phyloP scores from a whole-genome alignment of 2,329 filamentous ascomycete species.

The Aspergillus transmontanensis region DNA sequence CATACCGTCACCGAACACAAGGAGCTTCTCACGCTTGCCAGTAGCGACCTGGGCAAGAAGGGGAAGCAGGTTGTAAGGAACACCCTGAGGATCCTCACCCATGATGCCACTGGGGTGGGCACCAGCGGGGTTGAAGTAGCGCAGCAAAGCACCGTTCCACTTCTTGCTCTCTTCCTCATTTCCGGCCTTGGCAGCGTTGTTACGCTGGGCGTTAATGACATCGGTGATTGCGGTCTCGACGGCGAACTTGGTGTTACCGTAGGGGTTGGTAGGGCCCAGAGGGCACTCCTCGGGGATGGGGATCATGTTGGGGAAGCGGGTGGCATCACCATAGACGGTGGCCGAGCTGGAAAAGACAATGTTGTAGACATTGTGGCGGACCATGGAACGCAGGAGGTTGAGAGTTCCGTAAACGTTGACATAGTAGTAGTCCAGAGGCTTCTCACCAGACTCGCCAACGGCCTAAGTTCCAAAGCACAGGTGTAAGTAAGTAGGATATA shows the following conservation, averaged over 20 bases:
- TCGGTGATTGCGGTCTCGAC: constrained; percentile 93
- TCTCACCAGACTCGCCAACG: constrained; percentile 91
- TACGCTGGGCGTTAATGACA: constrained; percentile 82
- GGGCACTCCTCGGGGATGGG: constrained; percentile 97
- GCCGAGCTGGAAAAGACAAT: constrained; percentile 98
- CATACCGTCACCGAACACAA: constrained; percentile 91
- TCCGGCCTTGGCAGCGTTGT: constrained; percentile 76
- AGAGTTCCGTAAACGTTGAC: constrained; percentile 96
- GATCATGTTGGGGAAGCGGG: constrained; percentile 95
- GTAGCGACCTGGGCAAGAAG: constrained; percentile 94
- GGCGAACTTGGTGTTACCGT: constrained; percentile 92
- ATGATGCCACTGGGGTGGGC: constrained; percentile 94
- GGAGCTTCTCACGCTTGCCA: constrained; percentile 87
- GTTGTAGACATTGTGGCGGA: constrained; percentile 86
- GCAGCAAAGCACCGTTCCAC: constrained; percentile 90
- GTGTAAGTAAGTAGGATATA: constrained; percentile 1
- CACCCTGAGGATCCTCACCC: constrained; percentile 95
- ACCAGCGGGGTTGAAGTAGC: constrained; percentile 98
- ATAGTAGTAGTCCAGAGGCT: constrained; percentile 94
- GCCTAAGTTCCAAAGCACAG: constrained; percentile 58
- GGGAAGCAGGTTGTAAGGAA: constrained; percentile 94
- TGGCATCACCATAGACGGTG: constrained; percentile 97
- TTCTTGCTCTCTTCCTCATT: constrained; percentile 69
- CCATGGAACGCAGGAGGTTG: constrained; percentile 82
- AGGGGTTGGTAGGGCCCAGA: constrained; percentile 94